A percentile compares a stretch with the other conserved stretches of the same genome.
These are phyloP conservation scores for Musa troglodytarum DNA, from an alignment of 176 grass and related monocot genomes.

Conservation along the genomic window DNA sequence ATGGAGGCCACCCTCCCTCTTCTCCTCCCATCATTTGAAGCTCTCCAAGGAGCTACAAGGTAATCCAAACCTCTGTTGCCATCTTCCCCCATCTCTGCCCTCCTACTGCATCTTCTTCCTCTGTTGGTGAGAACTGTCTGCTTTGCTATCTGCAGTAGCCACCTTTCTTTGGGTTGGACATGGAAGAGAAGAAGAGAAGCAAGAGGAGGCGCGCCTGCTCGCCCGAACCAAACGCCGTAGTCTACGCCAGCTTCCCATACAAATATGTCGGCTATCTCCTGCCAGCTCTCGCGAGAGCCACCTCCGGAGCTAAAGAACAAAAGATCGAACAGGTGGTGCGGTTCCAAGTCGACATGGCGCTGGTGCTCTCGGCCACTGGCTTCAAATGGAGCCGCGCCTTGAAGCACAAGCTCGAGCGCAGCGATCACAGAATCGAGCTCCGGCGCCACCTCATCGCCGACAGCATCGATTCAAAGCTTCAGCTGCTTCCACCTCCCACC, in stretches of 20 bases:
- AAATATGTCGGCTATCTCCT: conserved; percentile 6
- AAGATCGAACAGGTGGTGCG: not conserved
- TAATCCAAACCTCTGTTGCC: not conserved
- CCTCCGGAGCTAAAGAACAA: not conserved
- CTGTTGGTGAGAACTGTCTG: not conserved
- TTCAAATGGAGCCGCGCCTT: conserved; percentile 14
- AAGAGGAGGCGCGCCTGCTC: not conserved
- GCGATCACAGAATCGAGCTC: not conserved
- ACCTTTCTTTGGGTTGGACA: not conserved
- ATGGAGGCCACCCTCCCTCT: not conserved
- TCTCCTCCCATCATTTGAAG: not conserved
- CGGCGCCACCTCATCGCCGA: not conserved
- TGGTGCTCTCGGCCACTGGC: not conserved
- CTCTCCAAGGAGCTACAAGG: not conserved
- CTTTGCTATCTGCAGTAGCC: not conserved
- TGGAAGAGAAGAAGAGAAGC: conserved; percentile 17
- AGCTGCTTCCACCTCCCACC: not conserved
- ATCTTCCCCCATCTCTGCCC: not conserved
- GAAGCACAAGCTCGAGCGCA: conserved; percentile 10
- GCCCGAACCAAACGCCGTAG: not conserved
- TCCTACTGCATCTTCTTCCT: not conserved
- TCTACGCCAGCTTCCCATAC: not conserved
- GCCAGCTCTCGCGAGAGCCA: conserved; percentile 13
- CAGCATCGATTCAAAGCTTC: not conserved
- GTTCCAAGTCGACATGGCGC: conserved; percentile 20